phyloP scores from a whole-genome alignment of 768 basidiomycete genomes.

The Mycena venus region DNA sequence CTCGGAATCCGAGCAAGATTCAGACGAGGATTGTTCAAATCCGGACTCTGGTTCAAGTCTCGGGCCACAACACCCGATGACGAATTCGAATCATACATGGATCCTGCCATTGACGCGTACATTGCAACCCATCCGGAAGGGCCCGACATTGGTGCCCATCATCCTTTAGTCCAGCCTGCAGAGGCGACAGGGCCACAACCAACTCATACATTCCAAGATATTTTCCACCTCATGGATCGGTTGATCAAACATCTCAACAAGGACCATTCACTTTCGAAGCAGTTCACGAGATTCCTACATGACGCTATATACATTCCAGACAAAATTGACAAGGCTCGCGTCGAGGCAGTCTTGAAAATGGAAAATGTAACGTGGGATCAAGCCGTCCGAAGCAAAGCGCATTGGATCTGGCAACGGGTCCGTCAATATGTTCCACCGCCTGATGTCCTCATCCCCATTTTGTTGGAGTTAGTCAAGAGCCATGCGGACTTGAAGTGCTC shows the following conservation, averaged over 20 bases:
- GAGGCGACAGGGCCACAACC: background rate
- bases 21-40: too few relatives aligned
- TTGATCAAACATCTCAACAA: background rate
- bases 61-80: background rate
- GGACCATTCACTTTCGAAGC: background rate
- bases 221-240: too few relatives aligned
- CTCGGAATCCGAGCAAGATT: too few relatives aligned
- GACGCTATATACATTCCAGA: too few relatives aligned
- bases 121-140: too few relatives aligned
- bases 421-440: background rate
- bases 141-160: background rate
- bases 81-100: background rate
- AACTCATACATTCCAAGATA: too few relatives aligned
- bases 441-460: background rate
- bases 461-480: background rate
- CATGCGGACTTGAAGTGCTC: background rate
- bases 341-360: too few relatives aligned
- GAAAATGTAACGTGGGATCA: too few relatives aligned
- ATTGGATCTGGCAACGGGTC: slow-evolving; percentile 2
- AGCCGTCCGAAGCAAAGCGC: background rate
- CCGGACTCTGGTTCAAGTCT: too few relatives aligned
- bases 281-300: background rate
- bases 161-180: background rate
- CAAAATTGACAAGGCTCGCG: too few relatives aligned
- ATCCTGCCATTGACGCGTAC: too few relatives aligned